Base-by-base conservation (phyloP, 441 rosid genomes). In the Pelargonium myrrhifolium region DNA sequence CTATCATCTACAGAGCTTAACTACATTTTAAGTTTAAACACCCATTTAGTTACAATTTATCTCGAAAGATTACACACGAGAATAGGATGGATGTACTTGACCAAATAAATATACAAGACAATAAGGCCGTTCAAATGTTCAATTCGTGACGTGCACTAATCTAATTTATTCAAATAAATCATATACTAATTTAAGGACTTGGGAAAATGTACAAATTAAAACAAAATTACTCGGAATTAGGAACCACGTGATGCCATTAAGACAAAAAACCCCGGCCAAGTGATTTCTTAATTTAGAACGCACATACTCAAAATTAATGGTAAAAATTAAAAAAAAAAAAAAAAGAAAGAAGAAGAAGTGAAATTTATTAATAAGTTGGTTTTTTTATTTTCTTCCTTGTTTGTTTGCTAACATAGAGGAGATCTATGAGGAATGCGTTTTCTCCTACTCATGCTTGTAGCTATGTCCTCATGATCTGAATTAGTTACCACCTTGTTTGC, bases 351-450 rank as follows among this genome's bases (percentile, higher is more conserved):
- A 22, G 7, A 14, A 55, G 18, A 26, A 65, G 51, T 58, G 10
- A 37, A 17, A 65, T 20, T 59, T 64, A 65, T 65, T n/a, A n/a
- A n/a, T 59, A 37, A 40, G 24, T 45, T 14, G 20, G 10, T 15
- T 5, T 15, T 35, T 35, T 31, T 59, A 6, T 1, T 37, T 21
- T 51, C 55, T 65, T 70, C 9, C n/a, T 65, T 47, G 11, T 9
- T 43, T 51, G 15, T 9, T 67, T 66, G 45, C 77, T 84, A 91
- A 77, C 89, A 91, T 9, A 93, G 75, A 72, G 99, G 99, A 71
- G 99, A 88, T 71, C 99, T 79, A 37, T 89, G 96, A 49, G 99
- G 99, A 76, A 87, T 79, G 76, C 97, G 90, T 81, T 93, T 93
- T 69, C 99, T 84, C 74, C 99, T 81, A 74, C 78, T 89, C 68